These are phyloP conservation scores for Antarctomyces pellizariae DNA, from an alignment of 495 filamentous ascomycete genomes.

Conservation along the genomic window DNA sequence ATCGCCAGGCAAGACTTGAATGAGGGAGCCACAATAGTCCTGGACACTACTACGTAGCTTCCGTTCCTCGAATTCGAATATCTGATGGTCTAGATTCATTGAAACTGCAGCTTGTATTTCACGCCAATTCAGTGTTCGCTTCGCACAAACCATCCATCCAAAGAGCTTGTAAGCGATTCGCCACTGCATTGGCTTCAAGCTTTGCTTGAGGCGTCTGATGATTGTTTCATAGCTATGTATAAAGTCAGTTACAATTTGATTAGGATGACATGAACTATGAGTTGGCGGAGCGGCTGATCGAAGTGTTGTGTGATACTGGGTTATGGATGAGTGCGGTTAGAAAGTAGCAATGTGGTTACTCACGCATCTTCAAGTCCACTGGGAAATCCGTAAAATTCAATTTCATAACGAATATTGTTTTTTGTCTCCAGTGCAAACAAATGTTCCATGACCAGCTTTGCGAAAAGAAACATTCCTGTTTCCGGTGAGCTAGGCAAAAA, in stretches of 20 bases:
- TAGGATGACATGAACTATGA: not conserved
- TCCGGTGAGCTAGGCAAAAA: constrained; percentile 1
- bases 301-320: too few relatives aligned
- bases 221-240: constrained; percentile 18
- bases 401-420: constrained; percentile 12
- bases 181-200: constrained; percentile 9
- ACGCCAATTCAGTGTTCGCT: constrained; percentile 20
- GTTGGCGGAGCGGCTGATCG: too few relatives aligned
- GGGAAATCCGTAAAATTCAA: constrained; percentile 15
- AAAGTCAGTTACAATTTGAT: constrained; percentile 1
- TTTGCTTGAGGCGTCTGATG: constrained; percentile 13
- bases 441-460: constrained; percentile 20
- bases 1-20: constrained; percentile 15
- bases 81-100: constrained; percentile 9
- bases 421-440: constrained; percentile 14
- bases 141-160: constrained; percentile 21
- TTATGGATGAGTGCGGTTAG: not conserved
- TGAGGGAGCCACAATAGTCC: constrained; percentile 22
- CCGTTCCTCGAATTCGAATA: constrained; percentile 11
- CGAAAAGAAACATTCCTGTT: constrained; percentile 26
- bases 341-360: constrained; percentile 3
- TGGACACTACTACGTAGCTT: constrained; percentile 13
- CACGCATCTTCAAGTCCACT: constrained; percentile 18
- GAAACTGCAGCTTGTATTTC: constrained; percentile 23
- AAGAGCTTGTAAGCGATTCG: constrained; percentile 15